Evolutionary conservation across 192 early-diverging fungal species (phyloP), one percentile per base, ranked within the genome.

Genomic region (Umbelopsis isabellina): DNA sequence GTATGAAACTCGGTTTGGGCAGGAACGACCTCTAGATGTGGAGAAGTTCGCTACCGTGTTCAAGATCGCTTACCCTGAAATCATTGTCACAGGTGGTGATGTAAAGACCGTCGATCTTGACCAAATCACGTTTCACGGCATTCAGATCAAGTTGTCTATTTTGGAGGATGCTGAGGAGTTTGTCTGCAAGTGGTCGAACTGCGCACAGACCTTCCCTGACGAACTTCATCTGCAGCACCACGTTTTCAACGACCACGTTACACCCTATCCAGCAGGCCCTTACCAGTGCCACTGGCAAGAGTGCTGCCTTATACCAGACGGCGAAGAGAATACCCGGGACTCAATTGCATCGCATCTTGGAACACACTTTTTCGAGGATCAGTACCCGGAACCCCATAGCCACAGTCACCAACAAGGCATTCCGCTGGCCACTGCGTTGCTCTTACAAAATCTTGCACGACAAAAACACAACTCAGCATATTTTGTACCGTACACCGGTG

Each of bases 161-260:
- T 47, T 78, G 18, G 46, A 78, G 49, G 76, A 78, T 67, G 75
- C 69, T 16, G 65, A 65, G 1, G 75, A 76, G 21, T 47, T 76
- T 25, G 65, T 75, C 15, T 88, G 86, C 67, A 75, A 81, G 50
- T 88, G 86, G 86, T 78, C 69, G 8, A 73, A 77, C 49, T 88
- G 86, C 72, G 66, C 75, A 25, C n/a, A 75, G 22, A 74, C 72
- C 18, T 75, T 85, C 23, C 10, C 69, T 21, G 75, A 73, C 15
- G 83, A 83, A 46, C 72, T 72, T 22, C 71, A 80, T 23, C 46
- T 88, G 10, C 82, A 83, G 21, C 64, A 79, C 45, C 86, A 88
- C 66, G 76, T 85, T 33, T 65, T 86, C 20, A 72, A 82, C 50
- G 79, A 84, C n/a, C 86, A 88, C 44, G 67, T 82, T 8, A 58